Conservation (phyloP, 495 filamentous ascomycete genomes). For the Sordaria brevicollis region DNA sequence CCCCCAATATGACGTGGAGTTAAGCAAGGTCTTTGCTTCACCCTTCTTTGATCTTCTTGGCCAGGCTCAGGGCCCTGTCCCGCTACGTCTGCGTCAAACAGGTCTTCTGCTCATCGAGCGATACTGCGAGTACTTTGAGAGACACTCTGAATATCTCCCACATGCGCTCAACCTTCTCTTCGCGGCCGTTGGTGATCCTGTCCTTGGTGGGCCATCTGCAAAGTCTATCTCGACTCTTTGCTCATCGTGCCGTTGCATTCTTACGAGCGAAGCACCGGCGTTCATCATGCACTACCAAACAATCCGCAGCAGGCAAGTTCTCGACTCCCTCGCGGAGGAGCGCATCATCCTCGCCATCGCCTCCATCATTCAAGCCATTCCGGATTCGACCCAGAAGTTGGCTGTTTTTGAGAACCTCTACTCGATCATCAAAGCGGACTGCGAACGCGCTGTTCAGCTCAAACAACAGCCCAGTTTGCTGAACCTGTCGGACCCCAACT, state of each 20-base stretch:
- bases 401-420: constrained; percentile 55
- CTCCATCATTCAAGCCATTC: constrained; percentile 70
- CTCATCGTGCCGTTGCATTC: constrained; percentile 60
- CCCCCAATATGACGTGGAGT: constrained; percentile 49
- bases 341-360: constrained; percentile 74
- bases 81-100: constrained; percentile 64
- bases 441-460: constrained; percentile 32
- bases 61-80: constrained; percentile 36
- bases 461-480: constrained; percentile 20
- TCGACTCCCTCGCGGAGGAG: constrained; percentile 67
- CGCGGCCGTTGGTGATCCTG: constrained; percentile 53
- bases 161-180: constrained; percentile 76
- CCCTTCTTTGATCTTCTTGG: constrained; percentile 49
- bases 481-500: constrained; percentile 25
- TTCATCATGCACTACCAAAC: constrained; percentile 71
- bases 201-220: constrained; percentile 62
- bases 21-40: constrained; percentile 61
- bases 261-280: constrained; percentile 59
- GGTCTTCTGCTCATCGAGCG: constrained; percentile 65
- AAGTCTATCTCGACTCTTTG: constrained; percentile 72
- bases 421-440: constrained; percentile 51
- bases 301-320: constrained; percentile 45
- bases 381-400: constrained; percentile 51
- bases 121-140: constrained; percentile 75
- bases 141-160: constrained; percentile 59